phyloP scores from a whole-genome alignment of 2,329 filamentous ascomycete genomes.

The Xylariaceae sp. region DNA sequence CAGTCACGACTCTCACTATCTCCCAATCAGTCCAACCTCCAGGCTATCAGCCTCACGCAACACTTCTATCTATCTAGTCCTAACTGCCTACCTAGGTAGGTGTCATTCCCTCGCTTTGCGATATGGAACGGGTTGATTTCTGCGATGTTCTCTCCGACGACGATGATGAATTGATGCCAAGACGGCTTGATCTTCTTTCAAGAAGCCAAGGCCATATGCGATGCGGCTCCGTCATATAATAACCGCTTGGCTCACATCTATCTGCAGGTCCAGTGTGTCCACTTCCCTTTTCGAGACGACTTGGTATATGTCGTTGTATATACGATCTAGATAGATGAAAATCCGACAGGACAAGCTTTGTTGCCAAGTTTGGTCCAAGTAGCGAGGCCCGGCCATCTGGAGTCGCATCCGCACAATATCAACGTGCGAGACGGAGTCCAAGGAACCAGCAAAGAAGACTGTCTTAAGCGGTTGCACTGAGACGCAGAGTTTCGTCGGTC shows the following conservation, averaged over 20 bases:
- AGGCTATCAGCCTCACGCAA: slow-evolving; percentile 2
- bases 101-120: slow-evolving; percentile 12
- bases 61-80: slow-evolving; percentile 11
- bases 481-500: background rate
- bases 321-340: slow-evolving; percentile 27
- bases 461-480: background rate
- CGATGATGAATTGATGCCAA: slow-evolving; percentile 27
- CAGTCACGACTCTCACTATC: background rate
- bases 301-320: slow-evolving; percentile 12
- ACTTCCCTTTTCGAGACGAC: slow-evolving; percentile 22
- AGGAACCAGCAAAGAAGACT: background rate
- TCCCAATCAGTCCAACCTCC: slow-evolving; percentile 16
- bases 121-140: background rate
- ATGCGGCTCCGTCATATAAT: slow-evolving; percentile 27
- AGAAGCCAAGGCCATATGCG: slow-evolving; percentile 32
- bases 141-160: background rate
- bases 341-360: slow-evolving; percentile 34
- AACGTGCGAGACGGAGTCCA: background rate
- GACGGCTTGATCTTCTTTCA: slow-evolving; percentile 27
- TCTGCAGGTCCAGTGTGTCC: slow-evolving; percentile 24
- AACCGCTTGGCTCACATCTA: slow-evolving; percentile 38
- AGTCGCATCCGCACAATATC: slow-evolving; percentile 12
- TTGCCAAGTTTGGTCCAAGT: slow-evolving; percentile 40
- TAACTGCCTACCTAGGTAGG: slow-evolving; percentile 21
- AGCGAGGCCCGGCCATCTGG: slow-evolving; percentile 28